Evolutionary conservation across 352 stramenopile species (phyloP), one percentile per base, ranked within the genome.

Genomic region (Globisporangium recalcitrans): DNA sequence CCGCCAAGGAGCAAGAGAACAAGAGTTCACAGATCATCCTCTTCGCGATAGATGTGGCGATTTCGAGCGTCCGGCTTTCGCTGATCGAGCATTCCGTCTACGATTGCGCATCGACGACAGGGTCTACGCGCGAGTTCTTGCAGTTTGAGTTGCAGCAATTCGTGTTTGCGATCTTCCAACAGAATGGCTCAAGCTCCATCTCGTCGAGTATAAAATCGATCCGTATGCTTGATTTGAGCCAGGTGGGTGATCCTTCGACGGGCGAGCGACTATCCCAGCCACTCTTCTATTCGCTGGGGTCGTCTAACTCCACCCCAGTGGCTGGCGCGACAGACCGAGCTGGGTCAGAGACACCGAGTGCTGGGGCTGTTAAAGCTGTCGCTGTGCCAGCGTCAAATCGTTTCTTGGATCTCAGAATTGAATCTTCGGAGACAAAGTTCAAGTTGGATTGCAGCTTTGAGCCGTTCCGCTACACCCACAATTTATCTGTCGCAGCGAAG

Each of bases 381-480:
- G 60, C 19, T 14, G n/a, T n/a, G 5, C 57, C 48, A 38, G 36
- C 53, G 4, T 65, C 54, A 19, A 73, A 76, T 14, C 62, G 62
- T 4, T 81, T 85, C 47, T 44, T 91, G 4, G 65, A 83, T 27
- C 58, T 91, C 16, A 78, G 60, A 8, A 84, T 91, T 11, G 80
- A 91, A 46, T 76, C 73, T 0, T 78, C 77, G 0, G 75, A 91
- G 46, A 68, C 61, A 2, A 82, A 74, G 34, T 78, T 91, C 38
- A 73, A 77, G 36, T 54, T 91, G 1, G 72, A 74, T 32, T 91
- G 82, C 58, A 63, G 29, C 0, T 77, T 90, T 44, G 74, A 84
- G 57, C 72, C 77, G 7, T 91, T 91, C 53, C 65, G 78, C 27
- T 90, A 88, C 52, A 87, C 90, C 31, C 79, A 91, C 58, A 86